Evolutionary conservation across 2,329 filamentous ascomycete species (phyloP), one percentile per base, ranked within the genome.

Genomic region (Trichoderma sp.): DNA sequence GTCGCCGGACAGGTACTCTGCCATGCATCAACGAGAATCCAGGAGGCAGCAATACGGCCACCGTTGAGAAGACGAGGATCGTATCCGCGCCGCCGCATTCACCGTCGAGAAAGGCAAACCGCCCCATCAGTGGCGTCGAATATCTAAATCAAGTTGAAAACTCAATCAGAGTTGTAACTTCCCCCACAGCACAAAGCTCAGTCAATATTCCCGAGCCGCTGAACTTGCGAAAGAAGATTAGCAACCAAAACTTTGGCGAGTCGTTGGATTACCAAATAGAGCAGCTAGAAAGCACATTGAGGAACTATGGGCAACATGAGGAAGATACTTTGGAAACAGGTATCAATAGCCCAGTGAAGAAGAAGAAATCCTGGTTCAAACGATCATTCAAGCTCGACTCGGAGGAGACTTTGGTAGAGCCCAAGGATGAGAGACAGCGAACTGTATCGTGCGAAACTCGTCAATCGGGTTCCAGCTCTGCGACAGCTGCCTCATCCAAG

Each of bases 131-230:
- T 16, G 80, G 79, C 14, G 73, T 86, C 7, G 81, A 84, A 31
- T 85, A 83, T 72, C 76, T 87, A 8, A 79, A 81, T 60, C 80
- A 78, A 37, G 81, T 81, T 3, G 82, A 85, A 68, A 82, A 85
- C 61, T 87, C 85, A 0, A 88, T 88, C 73, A 84, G 86, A 6
- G 76, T 88, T 5, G 86, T 88, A n/a, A 78, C 83, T 69, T 86
- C 86, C 3, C 83, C 84, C 4, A 79, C 79, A 1, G 76, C 76
- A 3, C 72, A 73, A n/a, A 78, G 75, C 57, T 76, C 77, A 3
- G 75, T 79, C 1, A 75, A 78, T 35, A 74, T 76, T 1, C 81
- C 83, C 0, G 76, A 78, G 58, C 80, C 81, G 33, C 78, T 83
- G 57, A 82, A 83, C 47, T 76, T 83, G 21, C 79, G 79, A 60